Evolutionary conservation across 2,329 filamentous ascomycete genomes (phyloP), one percentile per base, ranked within the genome.

Genomic region (Dothideomycetidae sp.): DNA sequence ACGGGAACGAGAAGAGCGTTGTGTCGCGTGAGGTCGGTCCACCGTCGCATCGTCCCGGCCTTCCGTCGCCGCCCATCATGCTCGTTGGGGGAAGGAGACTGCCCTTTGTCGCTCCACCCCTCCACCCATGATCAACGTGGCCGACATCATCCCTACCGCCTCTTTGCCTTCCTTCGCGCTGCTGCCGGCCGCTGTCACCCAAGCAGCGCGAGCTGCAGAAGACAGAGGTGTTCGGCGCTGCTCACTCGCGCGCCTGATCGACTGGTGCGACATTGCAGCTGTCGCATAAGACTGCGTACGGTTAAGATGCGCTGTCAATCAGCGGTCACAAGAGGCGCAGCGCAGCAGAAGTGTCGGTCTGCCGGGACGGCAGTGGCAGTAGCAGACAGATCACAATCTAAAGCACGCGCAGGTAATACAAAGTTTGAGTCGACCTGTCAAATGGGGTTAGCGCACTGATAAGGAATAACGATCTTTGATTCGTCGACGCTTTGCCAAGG

Each of bases 381-480:
- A 26, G n/a, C 7, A 7, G n/a, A 26, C 21, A 26, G 21, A 26
- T 26, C 21, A 26, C 21, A 26, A 26, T 26, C n/a, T n/a, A n/a
- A n/a, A n/a, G n/a, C n/a, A n/a, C n/a, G n/a, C 7, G 21, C 21
- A 26, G n/a, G n/a, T 7, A 26, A 7, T n/a, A 26, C n/a, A n/a
- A 26, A 26, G 7, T n/a, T 26, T n/a, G 21, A 26, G 21, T n/a
- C 21, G 7, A 7, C 21, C 21, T 26, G 21, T 7, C 21, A n/a
- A n/a, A 26, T 26, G 7, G 7, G 21, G 21, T n/a, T 26, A 26
- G 21, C 17, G 2, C 26, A 37, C 12, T 41, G 42, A 44, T 44
- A 44, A 44, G 42, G 31, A 33, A 36, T 12, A 18, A 19, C 30
- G 16, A 14, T 31, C 29, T 37, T 29, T 40, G 29, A 42, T 44